A percentile compares a stretch with the other conserved stretches of the same genome.
phyloP scores from a whole-genome alignment of 1,284 basidiomycete genomes.

The Schizophyllum commune region DNA sequence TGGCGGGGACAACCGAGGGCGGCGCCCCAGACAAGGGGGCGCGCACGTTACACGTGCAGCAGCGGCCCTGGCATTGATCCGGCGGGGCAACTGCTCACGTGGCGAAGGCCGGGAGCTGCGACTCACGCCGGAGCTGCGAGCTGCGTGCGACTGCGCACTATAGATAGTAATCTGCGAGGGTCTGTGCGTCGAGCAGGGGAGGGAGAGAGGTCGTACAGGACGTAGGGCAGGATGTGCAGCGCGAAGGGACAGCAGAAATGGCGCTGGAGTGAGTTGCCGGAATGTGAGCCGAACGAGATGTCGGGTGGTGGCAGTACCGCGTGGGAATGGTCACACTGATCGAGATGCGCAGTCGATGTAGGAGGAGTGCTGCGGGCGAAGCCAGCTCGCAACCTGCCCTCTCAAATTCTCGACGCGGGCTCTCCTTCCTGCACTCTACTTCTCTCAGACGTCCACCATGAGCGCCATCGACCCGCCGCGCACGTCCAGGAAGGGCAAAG shows the following conservation, averaged over 20 bases:
- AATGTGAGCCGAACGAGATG: not conserved
- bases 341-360: not conserved
- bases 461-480: constrained; percentile 9
- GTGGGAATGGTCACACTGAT: not conserved
- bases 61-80: not conserved
- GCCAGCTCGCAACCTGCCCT: not conserved
- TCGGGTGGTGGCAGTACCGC: not conserved
- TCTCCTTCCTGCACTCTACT: not conserved
- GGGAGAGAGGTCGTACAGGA: not conserved
- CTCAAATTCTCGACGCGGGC: not conserved
- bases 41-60: not conserved
- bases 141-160: not conserved
- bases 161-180: not conserved
- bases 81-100: not conserved
- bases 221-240: not conserved
- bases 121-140: not conserved
- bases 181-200: not conserved
- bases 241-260: not conserved
- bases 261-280: not conserved
- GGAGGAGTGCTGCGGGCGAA: constrained; percentile 1
- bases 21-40: not conserved
- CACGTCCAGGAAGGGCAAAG: constrained; percentile 26
- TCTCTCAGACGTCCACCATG: not conserved
- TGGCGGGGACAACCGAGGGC: too few relatives aligned
- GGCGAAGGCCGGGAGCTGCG: not conserved